Conservation (phyloP, 2,329 filamentous ascomycete species). For the Cadophora sp. region DNA sequence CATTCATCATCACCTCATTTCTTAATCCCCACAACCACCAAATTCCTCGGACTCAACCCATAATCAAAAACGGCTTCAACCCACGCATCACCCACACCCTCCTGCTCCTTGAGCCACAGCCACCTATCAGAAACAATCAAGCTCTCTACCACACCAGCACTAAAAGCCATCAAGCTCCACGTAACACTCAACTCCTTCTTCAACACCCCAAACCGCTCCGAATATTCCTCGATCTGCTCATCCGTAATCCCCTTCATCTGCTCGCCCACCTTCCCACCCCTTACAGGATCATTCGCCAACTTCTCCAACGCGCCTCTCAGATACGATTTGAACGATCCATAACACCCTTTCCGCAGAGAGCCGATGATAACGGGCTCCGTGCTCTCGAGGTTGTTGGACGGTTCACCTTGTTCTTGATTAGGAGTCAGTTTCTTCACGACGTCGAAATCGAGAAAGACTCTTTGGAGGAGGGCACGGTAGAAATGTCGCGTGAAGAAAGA, state of each 20-base stretch:
- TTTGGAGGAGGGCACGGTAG: constrained; percentile 88
- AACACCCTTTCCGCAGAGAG: constrained; percentile 80
- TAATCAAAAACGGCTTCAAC: constrained; percentile 95
- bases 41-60: constrained; percentile 80
- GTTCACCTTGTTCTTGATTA: constrained; percentile 22
- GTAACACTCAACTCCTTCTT: constrained; percentile 85
- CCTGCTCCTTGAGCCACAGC: constrained; percentile 84
- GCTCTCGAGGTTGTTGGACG: constrained; percentile 49
- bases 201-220: constrained; percentile 64
- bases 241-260: constrained; percentile 75
- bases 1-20: constrained; percentile 24
- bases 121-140: constrained; percentile 91
- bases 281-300: constrained; percentile 65
- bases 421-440: constrained; percentile 67
- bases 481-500: constrained; percentile 93
- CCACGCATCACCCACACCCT: constrained; percentile 78
- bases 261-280: constrained; percentile 65
- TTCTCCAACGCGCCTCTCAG: constrained; percentile 83
- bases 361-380: constrained; percentile 88
- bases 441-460: constrained; percentile 86
- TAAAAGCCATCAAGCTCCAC: constrained; percentile 97
- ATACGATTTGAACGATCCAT: constrained; percentile 76
- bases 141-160: constrained; percentile 86
- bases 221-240: constrained; percentile 77
- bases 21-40: constrained; percentile 93